Conservation (phyloP, 1,284 basidiomycete genomes). For the Coniophora puteana region DNA sequence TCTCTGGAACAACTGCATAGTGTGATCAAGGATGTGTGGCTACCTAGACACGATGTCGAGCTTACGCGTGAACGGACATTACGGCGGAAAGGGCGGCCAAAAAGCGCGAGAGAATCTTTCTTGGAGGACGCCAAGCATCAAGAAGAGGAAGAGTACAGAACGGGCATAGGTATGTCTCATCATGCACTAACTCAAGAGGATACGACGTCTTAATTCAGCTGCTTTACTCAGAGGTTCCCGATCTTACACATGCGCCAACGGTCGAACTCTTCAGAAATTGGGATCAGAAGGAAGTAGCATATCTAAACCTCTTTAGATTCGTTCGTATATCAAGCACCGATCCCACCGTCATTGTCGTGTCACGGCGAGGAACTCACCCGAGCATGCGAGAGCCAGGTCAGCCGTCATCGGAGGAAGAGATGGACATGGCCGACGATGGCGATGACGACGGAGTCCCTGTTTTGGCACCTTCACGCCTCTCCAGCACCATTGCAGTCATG, state of each 20-base stretch:
- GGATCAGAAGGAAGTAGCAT: conserved; percentile 75
- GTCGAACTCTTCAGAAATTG: conserved; percentile 73
- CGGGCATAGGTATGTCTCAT: conserved; percentile 70
- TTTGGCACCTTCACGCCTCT: conserved; percentile 32
- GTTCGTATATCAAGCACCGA: conserved; percentile 64
- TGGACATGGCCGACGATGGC: conserved; percentile 32
- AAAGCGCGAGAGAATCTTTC: conserved; percentile 65
- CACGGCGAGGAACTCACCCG: conserved; percentile 56
- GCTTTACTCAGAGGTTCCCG: conserved; percentile 78
- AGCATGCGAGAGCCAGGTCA: conserved; percentile 24
- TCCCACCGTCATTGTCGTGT: conserved; percentile 44
- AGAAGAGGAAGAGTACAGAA: conserved; percentile 74
- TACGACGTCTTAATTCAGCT: conserved; percentile 9
- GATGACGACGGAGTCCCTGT: conserved; percentile 24
- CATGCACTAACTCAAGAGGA: conserved; percentile 2
- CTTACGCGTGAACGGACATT: conserved; percentile 60
- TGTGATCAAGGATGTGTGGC: conserved; percentile 68
- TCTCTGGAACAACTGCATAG: conserved; percentile 67
- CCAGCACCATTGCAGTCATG: conserved; percentile 42
- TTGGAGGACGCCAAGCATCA: conserved; percentile 69
- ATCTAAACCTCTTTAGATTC: conserved; percentile 72
- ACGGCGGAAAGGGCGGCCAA: conserved; percentile 76
- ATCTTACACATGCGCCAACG: conserved; percentile 74
- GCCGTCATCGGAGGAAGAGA: conserved; percentile 11
- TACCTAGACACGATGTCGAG: conserved; percentile 68